Base-by-base conservation (phyloP, 176 grass and related monocot species). In the Themeda triandra region DNA sequence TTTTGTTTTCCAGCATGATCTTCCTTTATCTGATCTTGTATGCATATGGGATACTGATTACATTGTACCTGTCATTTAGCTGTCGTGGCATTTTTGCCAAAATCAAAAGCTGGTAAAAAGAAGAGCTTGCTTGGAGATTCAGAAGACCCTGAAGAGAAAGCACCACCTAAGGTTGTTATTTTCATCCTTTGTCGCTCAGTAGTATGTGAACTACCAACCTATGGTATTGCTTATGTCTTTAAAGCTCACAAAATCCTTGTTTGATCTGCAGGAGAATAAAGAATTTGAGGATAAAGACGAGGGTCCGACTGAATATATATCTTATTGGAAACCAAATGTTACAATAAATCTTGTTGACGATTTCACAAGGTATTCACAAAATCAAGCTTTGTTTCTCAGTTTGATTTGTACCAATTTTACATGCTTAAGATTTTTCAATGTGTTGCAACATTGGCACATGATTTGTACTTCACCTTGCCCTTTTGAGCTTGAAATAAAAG, bases 281-380 rank as follows among this genome's bases (percentile, higher is more conserved):
- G 88, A 96, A 74, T 44, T 40, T 8, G 92, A 94, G 87, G 87
- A 83, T 63, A 89, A 91, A 86, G 90, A 96, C 66, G 96, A 92
- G 49, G 93, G 86, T 62, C 86, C 82, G 48, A 67, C 82, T 24
- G 97, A 99, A 89, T 96, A 91, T 94, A 77, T 94, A 84, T 75
- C 97, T 77, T 99, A 96, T 66, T 99, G 93, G 97, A 99, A 99
- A 81, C 90, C 92, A 65, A 99, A 99, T 92, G 80, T 99, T 40
- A 99, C 97, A 63, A 90, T 99, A 82, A 99, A 96, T 83, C 92
- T 99, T 40, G 87, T 94, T 40, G 97, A 99, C 32, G 93, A 99
- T 82, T 96, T 91, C 81, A 99, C 89, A 82, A 80, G 86, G 97
- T 97, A 97, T 85, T 83, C 63, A 80, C 51, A 59, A 48, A 69